phyloP scores from a whole-genome alignment of 805 yeast species.

The Saturnispora galanensis region DNA sequence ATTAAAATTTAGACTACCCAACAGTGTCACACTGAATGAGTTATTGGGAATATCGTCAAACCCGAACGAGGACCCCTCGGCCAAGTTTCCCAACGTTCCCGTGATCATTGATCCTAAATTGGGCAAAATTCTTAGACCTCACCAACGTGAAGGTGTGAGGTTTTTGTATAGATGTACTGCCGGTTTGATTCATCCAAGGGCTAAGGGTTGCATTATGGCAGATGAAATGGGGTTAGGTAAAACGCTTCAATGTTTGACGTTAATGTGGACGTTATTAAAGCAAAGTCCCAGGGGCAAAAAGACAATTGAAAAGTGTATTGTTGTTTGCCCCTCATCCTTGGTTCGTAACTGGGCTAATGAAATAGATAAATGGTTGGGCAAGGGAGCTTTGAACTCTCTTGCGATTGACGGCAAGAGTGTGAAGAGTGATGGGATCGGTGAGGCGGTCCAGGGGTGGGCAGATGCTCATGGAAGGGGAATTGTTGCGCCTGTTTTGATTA shows the following conservation, averaged over 20 bases:
- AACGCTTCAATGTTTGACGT: slow-evolving; percentile 82
- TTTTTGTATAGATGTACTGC: slow-evolving; percentile 86
- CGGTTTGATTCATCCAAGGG: slow-evolving; percentile 72
- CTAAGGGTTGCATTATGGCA: slow-evolving; percentile 90
- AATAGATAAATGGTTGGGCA: slow-evolving; percentile 88
- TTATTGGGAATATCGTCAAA: slow-evolving; percentile 60
- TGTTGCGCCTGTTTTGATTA: slow-evolving; percentile 86
- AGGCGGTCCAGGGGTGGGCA: slow-evolving; percentile 74
- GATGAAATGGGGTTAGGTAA: slow-evolving; percentile 99
- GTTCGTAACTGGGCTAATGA: slow-evolving; percentile 98
- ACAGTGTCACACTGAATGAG: slow-evolving; percentile 65
- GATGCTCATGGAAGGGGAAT: slow-evolving; percentile 77
- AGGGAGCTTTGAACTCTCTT: slow-evolving; percentile 76
- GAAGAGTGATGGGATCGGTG: slow-evolving; percentile 57
- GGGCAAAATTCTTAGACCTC: slow-evolving; percentile 82
- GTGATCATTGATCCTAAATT: slow-evolving; percentile 90
- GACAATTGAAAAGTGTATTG: slow-evolving; percentile 80
- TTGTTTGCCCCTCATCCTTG: slow-evolving; percentile 90
- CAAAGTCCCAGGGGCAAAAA: slow-evolving; percentile 82
- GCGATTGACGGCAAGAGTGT: slow-evolving; percentile 89
- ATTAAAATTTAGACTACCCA: slow-evolving; percentile 29
- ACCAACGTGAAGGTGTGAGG: slow-evolving; percentile 91
- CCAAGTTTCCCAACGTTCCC: slow-evolving; percentile 74
- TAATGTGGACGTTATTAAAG: slow-evolving; percentile 84
- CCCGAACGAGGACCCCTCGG: slow-evolving; percentile 36